phyloP scores from a whole-genome alignment of 805 yeast species.

The Saturnispora serradocipensis region DNA sequence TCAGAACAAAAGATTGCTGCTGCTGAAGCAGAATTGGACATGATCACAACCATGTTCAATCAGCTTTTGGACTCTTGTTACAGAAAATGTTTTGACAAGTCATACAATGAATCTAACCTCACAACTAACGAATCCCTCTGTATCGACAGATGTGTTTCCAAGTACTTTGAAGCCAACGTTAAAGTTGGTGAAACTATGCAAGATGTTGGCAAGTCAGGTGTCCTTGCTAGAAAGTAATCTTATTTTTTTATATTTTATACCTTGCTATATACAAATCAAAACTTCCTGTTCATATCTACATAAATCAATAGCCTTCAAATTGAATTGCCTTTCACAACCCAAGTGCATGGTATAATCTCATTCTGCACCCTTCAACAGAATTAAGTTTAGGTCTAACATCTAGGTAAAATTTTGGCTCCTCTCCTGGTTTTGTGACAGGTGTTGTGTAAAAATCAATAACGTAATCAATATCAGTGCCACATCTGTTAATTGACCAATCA shows the following conservation, averaged over 20 bases:
- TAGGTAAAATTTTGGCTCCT: constrained; percentile 51
- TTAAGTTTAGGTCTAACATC: constrained; percentile 93
- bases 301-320: background rate
- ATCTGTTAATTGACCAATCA: constrained; percentile 84
- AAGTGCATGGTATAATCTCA: constrained; percentile 57
- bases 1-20: constrained; percentile 74
- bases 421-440: constrained; percentile 29
- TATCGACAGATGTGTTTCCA: constrained; percentile 91
- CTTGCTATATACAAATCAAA: constrained; percentile 1
- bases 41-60: constrained; percentile 98
- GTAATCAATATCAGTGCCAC: constrained; percentile 77
- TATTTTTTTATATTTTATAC: background rate
- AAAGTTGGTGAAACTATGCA: constrained; percentile 74
- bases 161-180: constrained; percentile 89
- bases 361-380: constrained; percentile 65
- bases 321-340: constrained; percentile 29
- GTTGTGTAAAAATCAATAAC: constrained; percentile 79
- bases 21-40: constrained; percentile 94
- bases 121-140: constrained; percentile 77
- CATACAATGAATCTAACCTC: constrained; percentile 65
- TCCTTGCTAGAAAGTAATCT: constrained; percentile 18
- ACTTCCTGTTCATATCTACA: constrained; percentile 8
- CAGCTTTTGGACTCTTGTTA: constrained; percentile 81
- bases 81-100: constrained; percentile 64
- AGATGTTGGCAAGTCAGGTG: constrained; percentile 29